phyloP scores from a whole-genome alignment of 139 green algal genomes.

The Nannochloris sp. region DNA sequence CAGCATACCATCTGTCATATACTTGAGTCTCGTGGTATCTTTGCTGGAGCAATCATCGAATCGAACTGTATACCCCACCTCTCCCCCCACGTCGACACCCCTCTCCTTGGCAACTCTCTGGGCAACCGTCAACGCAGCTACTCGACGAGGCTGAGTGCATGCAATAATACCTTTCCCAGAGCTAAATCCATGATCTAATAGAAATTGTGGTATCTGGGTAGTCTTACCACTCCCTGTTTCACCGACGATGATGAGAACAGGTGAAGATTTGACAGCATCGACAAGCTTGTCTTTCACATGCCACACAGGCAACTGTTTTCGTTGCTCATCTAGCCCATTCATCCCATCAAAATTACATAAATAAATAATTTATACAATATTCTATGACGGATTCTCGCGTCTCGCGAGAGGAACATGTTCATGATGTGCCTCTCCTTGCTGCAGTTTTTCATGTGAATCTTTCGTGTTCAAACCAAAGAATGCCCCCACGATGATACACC shows the following conservation, averaged over 20 bases:
- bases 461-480: constrained; percentile 48
- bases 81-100: constrained; percentile 12
- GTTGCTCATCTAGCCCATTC: constrained; percentile 26
- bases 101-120: constrained; percentile 77
- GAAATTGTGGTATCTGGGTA: constrained; percentile 75
- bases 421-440: neutral
- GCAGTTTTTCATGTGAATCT: neutral
- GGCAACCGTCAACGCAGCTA: constrained; percentile 93
- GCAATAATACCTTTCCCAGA: constrained; percentile 45
- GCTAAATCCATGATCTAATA: constrained; percentile 47
- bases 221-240: constrained; percentile 85
- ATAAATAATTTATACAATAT: neutral
- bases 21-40: constrained; percentile 61
- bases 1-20: constrained; percentile 94
- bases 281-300: constrained; percentile 43
- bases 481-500: constrained; percentile 46
- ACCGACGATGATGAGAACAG: constrained; percentile 60
- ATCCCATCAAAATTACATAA: neutral
- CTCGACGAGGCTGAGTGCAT: constrained; percentile 92
- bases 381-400: neutral
- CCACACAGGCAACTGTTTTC: constrained; percentile 56
- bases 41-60: constrained; percentile 68
- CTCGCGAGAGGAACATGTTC: neutral
- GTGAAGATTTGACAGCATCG: constrained; percentile 26
- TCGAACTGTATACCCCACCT: constrained; percentile 72